These are phyloP conservation scores for Heterobasidion parviporum DNA, from an alignment of 1,284 basidiomycete genomes.

Conservation along the genomic window DNA sequence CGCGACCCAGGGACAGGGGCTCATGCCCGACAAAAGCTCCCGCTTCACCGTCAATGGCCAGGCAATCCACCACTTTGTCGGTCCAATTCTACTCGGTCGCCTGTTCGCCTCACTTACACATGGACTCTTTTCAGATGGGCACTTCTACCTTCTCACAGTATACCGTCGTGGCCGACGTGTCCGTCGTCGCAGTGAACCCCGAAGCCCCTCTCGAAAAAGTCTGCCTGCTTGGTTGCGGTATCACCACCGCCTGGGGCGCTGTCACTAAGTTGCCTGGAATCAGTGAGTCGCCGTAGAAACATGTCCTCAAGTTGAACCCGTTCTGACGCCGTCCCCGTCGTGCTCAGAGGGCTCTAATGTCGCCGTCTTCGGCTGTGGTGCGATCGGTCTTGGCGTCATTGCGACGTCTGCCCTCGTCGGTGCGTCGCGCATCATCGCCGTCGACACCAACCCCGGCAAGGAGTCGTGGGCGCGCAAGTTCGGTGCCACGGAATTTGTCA, in stretches of 20 bases:
- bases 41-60: constrained; percentile 91
- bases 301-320: background rate
- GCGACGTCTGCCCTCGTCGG: constrained; percentile 76
- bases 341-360: constrained; percentile 71
- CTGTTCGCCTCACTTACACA: background rate
- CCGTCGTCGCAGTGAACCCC: constrained; percentile 85
- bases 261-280: constrained; percentile 77
- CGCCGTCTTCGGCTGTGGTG: constrained; percentile 93
- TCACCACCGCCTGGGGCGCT: constrained; percentile 95
- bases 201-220: constrained; percentile 90
- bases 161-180: constrained; percentile 96
- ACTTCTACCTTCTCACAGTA: constrained; percentile 98
- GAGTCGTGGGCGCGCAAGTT: constrained; percentile 89
- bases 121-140: constrained; percentile 68
- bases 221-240: constrained; percentile 92
- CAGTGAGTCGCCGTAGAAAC: constrained; percentile 36
- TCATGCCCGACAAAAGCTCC: constrained; percentile 92
- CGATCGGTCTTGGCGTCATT: constrained; percentile 91
- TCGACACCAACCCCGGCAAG: constrained; percentile 87
- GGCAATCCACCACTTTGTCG: constrained; percentile 85
- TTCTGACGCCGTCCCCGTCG: background rate
- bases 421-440: constrained; percentile 84
- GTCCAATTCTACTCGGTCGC: constrained; percentile 18
- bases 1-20: constrained; percentile 88
- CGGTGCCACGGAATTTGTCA: constrained; percentile 96